Evolutionary conservation across 768 basidiomycete species (phyloP).

Genomic region (Russula earlei): DNA sequence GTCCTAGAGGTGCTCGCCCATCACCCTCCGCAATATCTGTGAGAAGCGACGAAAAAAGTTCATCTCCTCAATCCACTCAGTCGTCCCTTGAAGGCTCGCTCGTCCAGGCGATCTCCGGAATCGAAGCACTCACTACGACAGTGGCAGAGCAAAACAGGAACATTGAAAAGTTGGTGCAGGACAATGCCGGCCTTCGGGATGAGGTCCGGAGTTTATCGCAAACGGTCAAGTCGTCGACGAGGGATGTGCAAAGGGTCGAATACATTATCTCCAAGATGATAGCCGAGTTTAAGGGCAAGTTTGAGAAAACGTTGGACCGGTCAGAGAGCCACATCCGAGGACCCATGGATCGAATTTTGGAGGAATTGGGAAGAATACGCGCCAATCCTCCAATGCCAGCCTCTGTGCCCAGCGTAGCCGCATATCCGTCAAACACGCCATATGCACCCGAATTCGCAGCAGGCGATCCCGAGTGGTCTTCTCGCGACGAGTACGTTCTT

Average conservation of each 20-base stretch:
- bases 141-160: slow-evolving; percentile 3
- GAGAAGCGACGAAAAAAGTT: not conserved
- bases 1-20: not conserved
- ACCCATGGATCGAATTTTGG: slow-evolving; percentile 6
- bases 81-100: not conserved
- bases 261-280: not conserved
- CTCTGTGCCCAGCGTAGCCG: not conserved
- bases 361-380: slow-evolving; percentile 2
- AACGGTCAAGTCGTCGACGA: slow-evolving; percentile 2
- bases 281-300: not conserved
- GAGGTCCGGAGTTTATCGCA: not conserved
- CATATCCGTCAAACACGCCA: not conserved
- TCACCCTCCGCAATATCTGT: not conserved
- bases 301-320: slow-evolving; percentile 4
- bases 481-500: not conserved
- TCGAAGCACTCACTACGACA: not conserved
- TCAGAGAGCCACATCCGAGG: not conserved
- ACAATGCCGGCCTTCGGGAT: not conserved
- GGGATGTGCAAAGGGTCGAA: slow-evolving; percentile 12
- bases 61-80: not conserved
- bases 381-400: not conserved
- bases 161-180: not conserved
- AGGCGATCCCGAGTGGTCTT: not conserved
- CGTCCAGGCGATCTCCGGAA: not conserved
- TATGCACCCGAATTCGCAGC: not conserved